phyloP scores from a whole-genome alignment of 2,329 filamentous ascomycete genomes.

The Bimuria novae-zelandiae region DNA sequence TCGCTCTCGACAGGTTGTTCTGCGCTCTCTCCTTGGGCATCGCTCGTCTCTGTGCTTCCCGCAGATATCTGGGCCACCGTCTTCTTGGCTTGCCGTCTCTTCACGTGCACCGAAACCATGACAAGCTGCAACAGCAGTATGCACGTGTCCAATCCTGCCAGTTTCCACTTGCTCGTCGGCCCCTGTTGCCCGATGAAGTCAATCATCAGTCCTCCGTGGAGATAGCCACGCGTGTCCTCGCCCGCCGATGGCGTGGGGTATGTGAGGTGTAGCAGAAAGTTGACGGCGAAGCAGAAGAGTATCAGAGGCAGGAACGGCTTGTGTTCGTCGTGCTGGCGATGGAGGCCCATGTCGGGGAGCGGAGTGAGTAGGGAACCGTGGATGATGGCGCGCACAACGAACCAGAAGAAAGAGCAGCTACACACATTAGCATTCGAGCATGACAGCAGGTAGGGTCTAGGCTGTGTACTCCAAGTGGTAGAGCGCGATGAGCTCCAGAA shows the following conservation, averaged over 20 bases:
- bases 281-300: conserved; percentile 59
- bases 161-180: conserved; percentile 58
- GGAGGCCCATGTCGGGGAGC: conserved; percentile 53
- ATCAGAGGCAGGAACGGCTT: conserved; percentile 60
- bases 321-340: conserved; percentile 56
- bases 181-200: conserved; percentile 68
- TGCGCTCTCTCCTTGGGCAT: conserved; percentile 4
- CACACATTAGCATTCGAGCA: conserved; percentile 16
- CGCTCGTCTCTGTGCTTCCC: conserved; percentile 18
- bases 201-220: conserved; percentile 66
- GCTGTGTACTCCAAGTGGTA: conserved; percentile 66
- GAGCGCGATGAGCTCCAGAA: conserved; percentile 63
- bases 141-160: conserved; percentile 59
- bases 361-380: conserved; percentile 65
- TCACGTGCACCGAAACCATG: conserved; percentile 60
- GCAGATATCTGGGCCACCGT: conserved; percentile 35
- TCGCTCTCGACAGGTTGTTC: conserved; percentile 20
- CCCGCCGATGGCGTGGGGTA: conserved; percentile 49
- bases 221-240: conserved; percentile 57
- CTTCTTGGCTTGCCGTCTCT: conserved; percentile 55
- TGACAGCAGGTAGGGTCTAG: conserved; percentile 1
- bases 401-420: conserved; percentile 63
- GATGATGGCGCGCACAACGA: conserved; percentile 58
- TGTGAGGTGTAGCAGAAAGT: conserved; percentile 58
- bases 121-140: conserved; percentile 61